Conservation (phyloP, 1,284 basidiomycete species). For the Ceratobasidium sp. region DNA sequence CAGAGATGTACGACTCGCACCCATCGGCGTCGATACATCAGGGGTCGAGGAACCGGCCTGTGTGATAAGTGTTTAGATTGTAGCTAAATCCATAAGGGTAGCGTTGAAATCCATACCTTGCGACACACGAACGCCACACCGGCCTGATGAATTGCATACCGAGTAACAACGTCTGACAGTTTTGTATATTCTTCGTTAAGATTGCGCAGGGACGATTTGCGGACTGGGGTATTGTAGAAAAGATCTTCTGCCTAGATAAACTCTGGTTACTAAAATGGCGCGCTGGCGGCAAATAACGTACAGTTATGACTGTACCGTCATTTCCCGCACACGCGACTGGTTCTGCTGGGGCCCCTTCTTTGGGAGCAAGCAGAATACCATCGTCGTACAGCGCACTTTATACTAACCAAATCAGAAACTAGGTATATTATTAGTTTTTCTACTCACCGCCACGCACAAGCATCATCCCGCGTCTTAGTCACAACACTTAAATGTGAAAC, state of each 20-base stretch:
- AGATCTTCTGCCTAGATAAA: conserved; percentile 86
- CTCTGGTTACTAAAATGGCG: not conserved
- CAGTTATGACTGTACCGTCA: conserved; percentile 92
- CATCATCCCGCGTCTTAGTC: conserved; percentile 87
- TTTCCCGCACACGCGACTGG: conserved; percentile 95
- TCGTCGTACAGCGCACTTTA: conserved; percentile 84
- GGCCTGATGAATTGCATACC: conserved; percentile 95
- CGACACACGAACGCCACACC: conserved; percentile 91
- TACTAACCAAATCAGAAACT: not conserved
- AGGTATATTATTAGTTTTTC: not conserved
- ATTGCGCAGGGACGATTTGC: conserved; percentile 87
- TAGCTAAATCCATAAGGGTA: too few species aligned
- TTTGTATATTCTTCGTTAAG: conserved; percentile 93
- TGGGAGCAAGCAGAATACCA: conserved; percentile 77
- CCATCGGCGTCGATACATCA: conserved; percentile 87
- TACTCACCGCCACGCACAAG: conserved; percentile 77
- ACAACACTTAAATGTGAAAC: conserved; percentile 92
- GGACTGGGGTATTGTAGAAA: conserved; percentile 94
- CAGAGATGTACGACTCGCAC: conserved; percentile 75
- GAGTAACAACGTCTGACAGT: conserved; percentile 93
- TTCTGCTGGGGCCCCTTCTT: conserved; percentile 76
- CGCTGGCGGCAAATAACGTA: conserved; percentile 59
- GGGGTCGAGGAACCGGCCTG: conserved; percentile 80
- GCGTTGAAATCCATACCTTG: conserved; percentile 69
- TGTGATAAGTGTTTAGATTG: not conserved